phyloP scores from a whole-genome alignment of 495 filamentous ascomycete genomes.

The Tirmania nivea region DNA sequence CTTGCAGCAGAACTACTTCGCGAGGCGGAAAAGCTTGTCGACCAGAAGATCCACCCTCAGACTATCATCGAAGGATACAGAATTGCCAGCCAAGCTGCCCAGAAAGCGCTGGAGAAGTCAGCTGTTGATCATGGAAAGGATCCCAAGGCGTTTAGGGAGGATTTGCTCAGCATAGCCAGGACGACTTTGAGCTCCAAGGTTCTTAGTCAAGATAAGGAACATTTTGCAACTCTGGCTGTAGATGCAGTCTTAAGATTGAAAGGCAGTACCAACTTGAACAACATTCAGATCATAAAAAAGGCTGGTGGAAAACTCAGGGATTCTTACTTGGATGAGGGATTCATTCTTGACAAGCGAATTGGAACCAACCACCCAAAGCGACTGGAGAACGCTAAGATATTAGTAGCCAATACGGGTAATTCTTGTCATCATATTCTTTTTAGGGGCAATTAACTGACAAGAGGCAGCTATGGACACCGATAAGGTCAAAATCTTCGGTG shows the following conservation, averaged over 20 bases:
- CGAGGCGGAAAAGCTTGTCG: conserved; percentile 89
- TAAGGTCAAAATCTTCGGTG: conserved; percentile 99
- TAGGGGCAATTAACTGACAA: conserved; percentile 1
- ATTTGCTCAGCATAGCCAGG: conserved; percentile 72
- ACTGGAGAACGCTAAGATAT: conserved; percentile 91
- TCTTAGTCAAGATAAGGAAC: conserved; percentile 73
- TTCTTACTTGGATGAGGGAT: conserved; percentile 85
- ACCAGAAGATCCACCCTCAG: conserved; percentile 95
- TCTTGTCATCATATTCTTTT: background rate
- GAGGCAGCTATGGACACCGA: conserved; percentile 78
- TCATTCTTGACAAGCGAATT: conserved; percentile 90
- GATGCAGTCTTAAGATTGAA: conserved; percentile 81
- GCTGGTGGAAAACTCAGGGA: conserved; percentile 91
- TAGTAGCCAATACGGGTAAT: conserved; percentile 67
- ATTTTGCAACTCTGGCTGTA: conserved; percentile 77
- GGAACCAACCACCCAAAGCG: conserved; percentile 96
- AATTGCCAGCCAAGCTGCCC: conserved; percentile 77
- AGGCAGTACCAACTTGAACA: conserved; percentile 81
- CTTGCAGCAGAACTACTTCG: conserved; percentile 85
- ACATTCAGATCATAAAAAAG: conserved; percentile 99
- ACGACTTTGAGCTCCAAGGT: conserved; percentile 98
- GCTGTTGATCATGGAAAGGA: conserved; percentile 80
- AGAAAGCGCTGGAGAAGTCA: conserved; percentile 57
- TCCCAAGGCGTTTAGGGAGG: conserved; percentile 61
- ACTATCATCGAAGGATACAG: conserved; percentile 98